Evolutionary conservation across 495 filamentous ascomycete species (phyloP).

Genomic region (Saxophila tyrrhenica): DNA sequence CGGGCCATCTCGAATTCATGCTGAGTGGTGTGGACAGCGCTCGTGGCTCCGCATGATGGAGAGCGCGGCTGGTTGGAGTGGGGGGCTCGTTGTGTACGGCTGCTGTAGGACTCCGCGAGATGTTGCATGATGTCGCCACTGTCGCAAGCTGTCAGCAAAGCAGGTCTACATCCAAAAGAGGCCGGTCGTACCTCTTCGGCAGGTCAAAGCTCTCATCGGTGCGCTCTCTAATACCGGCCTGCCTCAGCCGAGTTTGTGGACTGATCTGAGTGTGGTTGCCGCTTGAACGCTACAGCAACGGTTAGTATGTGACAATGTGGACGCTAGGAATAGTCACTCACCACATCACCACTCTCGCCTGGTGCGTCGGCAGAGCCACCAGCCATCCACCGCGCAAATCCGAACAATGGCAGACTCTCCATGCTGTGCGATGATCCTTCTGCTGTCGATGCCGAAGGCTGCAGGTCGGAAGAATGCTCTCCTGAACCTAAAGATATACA

Average conservation of each 20-base stretch:
- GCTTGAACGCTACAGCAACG: no score
- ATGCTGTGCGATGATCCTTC: neutral
- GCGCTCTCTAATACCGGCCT: neutral
- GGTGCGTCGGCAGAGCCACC: neutral
- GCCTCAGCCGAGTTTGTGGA: neutral
- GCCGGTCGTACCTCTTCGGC: neutral
- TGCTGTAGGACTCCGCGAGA: neutral
- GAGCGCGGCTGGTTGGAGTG: no score
- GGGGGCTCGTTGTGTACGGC: neutral
- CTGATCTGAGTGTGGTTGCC: no score
- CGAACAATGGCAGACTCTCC: constrained; percentile 1
- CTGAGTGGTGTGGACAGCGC: neutral
- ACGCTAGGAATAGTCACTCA: no score
- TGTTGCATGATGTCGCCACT: constrained; percentile 6
- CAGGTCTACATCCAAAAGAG: neutral
- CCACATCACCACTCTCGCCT: neutral
- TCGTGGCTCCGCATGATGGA: neutral
- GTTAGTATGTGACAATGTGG: no score
- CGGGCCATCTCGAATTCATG: neutral
- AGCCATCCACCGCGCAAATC: neutral
- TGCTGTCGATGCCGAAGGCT: neutral
- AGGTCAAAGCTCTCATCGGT: constrained; percentile 1
- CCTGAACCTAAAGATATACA: neutral
- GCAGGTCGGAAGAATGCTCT: neutral
- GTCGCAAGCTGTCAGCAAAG: neutral